Percentiles rank a stretch among this genome's conserved stretches.
Conservation (phyloP, 352 stramenopile genomes). For the Globisporangium rhizosaccharum region DNA sequence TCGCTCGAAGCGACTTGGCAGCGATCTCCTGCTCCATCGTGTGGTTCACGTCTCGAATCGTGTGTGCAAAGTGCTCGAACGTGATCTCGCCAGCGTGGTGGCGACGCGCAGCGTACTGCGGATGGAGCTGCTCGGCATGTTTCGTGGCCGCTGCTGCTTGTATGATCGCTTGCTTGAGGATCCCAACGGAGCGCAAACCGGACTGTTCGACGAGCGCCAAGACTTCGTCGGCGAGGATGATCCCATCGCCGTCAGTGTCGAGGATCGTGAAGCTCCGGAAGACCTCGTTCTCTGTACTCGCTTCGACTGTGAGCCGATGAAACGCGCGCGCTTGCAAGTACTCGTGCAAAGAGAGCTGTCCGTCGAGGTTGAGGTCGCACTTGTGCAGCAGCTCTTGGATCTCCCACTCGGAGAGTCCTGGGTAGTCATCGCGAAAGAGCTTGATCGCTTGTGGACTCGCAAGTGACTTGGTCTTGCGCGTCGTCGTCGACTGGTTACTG, state of each 20-base stretch:
- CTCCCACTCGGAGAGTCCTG: slow-evolving; percentile 54
- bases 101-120: not conserved
- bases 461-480: slow-evolving; percentile 16
- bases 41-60: slow-evolving; percentile 61
- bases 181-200: slow-evolving; percentile 27
- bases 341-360: slow-evolving; percentile 45
- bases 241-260: slow-evolving; percentile 52
- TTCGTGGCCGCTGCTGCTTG: slow-evolving; percentile 43
- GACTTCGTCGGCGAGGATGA: slow-evolving; percentile 45
- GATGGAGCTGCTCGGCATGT: slow-evolving; percentile 7
- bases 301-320: slow-evolving; percentile 47
- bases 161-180: slow-evolving; percentile 45
- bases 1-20: slow-evolving; percentile 42
- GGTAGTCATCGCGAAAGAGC: slow-evolving; percentile 62
- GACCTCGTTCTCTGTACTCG: slow-evolving; percentile 46
- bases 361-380: slow-evolving; percentile 57
- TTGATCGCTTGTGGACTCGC: slow-evolving; percentile 37
- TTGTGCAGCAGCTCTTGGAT: slow-evolving; percentile 49
- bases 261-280: slow-evolving; percentile 60
- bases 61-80: slow-evolving; percentile 49
- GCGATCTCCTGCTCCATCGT: slow-evolving; percentile 61
- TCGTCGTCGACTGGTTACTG: slow-evolving; percentile 1
- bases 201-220: slow-evolving; percentile 46
- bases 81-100: slow-evolving; percentile 53
- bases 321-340: slow-evolving; percentile 56